Conservation (phyloP, 805 yeast species). For the Lipomyces yamadae region DNA sequence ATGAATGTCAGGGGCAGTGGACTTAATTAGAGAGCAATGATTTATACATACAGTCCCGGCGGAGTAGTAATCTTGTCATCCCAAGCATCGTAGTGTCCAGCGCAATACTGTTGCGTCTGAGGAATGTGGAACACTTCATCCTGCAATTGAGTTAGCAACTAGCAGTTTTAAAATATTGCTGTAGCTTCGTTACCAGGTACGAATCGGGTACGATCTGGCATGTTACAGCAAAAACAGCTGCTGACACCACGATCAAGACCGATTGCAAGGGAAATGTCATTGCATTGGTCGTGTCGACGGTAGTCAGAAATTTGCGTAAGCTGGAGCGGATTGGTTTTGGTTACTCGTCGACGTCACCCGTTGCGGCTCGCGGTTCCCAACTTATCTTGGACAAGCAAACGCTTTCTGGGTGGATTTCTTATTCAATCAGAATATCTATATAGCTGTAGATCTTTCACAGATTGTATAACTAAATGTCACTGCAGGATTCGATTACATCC, state of each 20-base stretch:
- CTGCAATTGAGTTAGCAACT: slow-evolving; percentile 47
- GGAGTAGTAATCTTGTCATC: slow-evolving; percentile 94
- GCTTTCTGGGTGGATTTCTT: too few species aligned
- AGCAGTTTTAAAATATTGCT: slow-evolving; percentile 65
- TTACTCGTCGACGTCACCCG: background rate
- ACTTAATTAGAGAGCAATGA: background rate
- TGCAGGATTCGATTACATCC: background rate
- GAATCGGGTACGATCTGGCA: slow-evolving; percentile 35
- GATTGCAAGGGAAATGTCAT: background rate
- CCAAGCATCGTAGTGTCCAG: slow-evolving; percentile 68
- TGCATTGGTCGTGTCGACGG: background rate
- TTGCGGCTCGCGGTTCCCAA: background rate
- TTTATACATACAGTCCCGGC: slow-evolving; percentile 76
- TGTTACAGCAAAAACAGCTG: slow-evolving; percentile 16
- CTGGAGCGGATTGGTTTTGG: background rate
- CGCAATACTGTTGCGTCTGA: slow-evolving; percentile 72
- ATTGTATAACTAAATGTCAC: background rate
- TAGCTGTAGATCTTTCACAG: background rate
- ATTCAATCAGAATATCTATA: background rate
- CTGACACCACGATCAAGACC: slow-evolving; percentile 9
- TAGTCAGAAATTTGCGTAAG: background rate
- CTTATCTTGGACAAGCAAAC: background rate
- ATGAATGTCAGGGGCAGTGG: background rate
- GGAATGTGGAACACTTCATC: slow-evolving; percentile 88
- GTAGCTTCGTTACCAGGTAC: slow-evolving; percentile 60